These are phyloP conservation scores for Salix viminalis DNA, from an alignment of 345 rosid species.

Conservation along the genomic window DNA sequence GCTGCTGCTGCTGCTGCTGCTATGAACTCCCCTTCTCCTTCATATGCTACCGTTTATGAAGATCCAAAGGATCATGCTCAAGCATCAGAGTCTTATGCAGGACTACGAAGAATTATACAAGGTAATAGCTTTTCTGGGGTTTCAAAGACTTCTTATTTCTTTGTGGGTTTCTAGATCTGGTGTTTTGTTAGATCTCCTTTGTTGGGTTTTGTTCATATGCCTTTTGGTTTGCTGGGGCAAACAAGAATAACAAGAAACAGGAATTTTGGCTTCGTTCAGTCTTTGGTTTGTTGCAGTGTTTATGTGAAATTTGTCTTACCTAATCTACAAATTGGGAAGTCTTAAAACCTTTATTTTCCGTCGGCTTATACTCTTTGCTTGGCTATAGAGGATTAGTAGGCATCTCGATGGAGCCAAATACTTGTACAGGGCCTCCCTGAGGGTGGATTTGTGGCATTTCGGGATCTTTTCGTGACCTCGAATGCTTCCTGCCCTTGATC, in stretches of 20 bases:
- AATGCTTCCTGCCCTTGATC: not conserved
- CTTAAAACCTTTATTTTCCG: not conserved
- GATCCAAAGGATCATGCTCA: conserved; percentile 42
- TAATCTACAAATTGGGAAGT: not conserved
- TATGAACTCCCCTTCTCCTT: conserved; percentile 20
- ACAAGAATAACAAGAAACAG: not conserved
- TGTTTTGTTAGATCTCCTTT: conserved; percentile 7
- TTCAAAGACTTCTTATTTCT: conserved; percentile 12
- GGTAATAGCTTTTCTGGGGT: conserved; percentile 39
- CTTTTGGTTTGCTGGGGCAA: not conserved
- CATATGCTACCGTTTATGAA: conserved; percentile 25
- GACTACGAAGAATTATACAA: conserved; percentile 45
- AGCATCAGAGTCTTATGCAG: conserved; percentile 54
- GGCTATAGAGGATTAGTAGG: not conserved
- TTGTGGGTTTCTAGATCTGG: conserved; percentile 13
- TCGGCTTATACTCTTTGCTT: not conserved
- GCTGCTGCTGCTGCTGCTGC: conserved; percentile 5
- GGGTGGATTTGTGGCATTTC: not conserved
- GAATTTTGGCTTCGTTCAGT: conserved; percentile 1
- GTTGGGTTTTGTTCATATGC: conserved; percentile 1
- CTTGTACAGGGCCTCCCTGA: not conserved
- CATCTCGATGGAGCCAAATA: not conserved
- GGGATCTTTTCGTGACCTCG: not conserved
- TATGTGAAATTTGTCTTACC: conserved; percentile 6
- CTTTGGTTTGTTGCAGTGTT: conserved; percentile 3